Evolutionary conservation across 192 early-diverging fungal species (phyloP), one percentile per base, ranked within the genome.

Genomic region (Mortierella claussenii): DNA sequence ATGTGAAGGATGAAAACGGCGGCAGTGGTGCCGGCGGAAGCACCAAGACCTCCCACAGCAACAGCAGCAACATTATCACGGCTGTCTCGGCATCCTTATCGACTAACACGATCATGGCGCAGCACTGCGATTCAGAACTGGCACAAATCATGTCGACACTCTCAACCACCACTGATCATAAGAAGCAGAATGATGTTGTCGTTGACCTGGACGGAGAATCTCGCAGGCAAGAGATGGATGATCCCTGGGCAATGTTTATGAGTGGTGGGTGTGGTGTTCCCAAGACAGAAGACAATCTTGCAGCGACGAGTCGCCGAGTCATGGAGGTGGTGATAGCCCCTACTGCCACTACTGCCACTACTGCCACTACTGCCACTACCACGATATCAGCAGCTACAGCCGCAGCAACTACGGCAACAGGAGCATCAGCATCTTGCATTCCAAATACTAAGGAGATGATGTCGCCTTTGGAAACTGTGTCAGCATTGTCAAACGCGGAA

Each of bases 1-100:
- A 62, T 42, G 60, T 62, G 10, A 62, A 62, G 60, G 58, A 60
- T 15, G 47, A 51, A 10, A 20, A 47, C 21, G 26, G 4, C 3
- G 32, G 26, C 50, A 53, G 36, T 18, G 37, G 30, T 34, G 21
- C 1, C 21, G 31, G 20, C n/a, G 36, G 27, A 18, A 26, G 28
- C 32, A 28, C 6, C 24, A 42, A 18, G 23, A n/a, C n/a, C n/a
- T n/a, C n/a, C n/a, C n/a, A n/a, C n/a, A 50, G 10, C 18, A 36
- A 30, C 61, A 40, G 33, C 50, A 51, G 49, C 61, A 64, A 18
- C n/a, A 11, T 4, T 34, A n/a, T n/a, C n/a, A n/a, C n/a, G n/a
- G n/a, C n/a, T n/a, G n/a, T n/a, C n/a, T n/a, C n/a, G n/a, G n/a
- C n/a, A n/a, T n/a, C n/a, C n/a, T n/a, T n/a, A n/a, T n/a, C n/a